Base-by-base conservation (phyloP, 306 rosid species). In the Rosa lucieae region DNA sequence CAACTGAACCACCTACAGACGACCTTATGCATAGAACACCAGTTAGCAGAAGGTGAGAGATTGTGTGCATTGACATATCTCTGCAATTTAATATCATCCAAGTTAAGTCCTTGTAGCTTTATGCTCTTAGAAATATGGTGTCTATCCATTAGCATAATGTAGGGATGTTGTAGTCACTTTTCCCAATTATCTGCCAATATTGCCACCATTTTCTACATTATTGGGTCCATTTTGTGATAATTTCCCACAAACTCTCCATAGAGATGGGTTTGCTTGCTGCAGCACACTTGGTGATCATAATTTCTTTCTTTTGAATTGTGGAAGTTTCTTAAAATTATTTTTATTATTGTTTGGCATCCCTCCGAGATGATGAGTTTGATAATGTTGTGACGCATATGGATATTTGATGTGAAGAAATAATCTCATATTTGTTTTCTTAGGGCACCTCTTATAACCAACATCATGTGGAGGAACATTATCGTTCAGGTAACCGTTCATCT, bases 1-100 rank as follows among this genome's bases (percentile, higher is more conserved):
- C 99, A 55, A 95, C 99, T 37, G 99, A 95, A 85, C 98, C 98
- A 21, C 99, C 99, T 67, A 95, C 99, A 6, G 97, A 95, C 80
- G 78, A 84, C 86, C 92, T 91, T 79, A 95, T 95, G 99, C 69
- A 81, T 76, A 90, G 97, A 86, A n/a, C 82, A 79, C 99, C 99
- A 21, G 99, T 95, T 78, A 98, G 97, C 71, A 83, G 99, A 84
- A 95, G 99, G 99, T 95, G 52, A 83, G 85, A 55, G 39, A 40
- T 42, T 78, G 73, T 78, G 75, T 72, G 39, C 13, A 40, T 26
- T 74, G n/a, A n/a, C 18, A 39, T 35, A 21, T 40, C 13, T 13
- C 49, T 37, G 37, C 67, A 67, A 61, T 75, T 17, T 2, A 70
- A 68, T 73, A 51, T 75, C 67, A 26, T 52, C 37, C 49, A 68